A percentile compares a stretch with the other conserved stretches of the same genome.
phyloP scores from a whole-genome alignment of 2,329 filamentous ascomycete genomes.

The Fusarium beomiforme region DNA sequence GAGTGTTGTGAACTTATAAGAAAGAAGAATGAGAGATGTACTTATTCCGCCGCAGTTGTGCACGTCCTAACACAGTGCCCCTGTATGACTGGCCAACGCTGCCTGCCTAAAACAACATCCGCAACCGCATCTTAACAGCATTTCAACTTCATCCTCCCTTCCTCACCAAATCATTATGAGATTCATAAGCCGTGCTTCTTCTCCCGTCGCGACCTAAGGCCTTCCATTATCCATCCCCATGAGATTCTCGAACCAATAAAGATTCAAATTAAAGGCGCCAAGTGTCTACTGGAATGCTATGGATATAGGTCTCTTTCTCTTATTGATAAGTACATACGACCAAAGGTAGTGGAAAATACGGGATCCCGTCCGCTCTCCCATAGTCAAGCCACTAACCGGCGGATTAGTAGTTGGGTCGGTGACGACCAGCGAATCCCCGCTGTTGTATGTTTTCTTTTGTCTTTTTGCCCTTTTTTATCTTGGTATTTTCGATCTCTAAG shows the following conservation, averaged over 20 bases:
- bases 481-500: not conserved
- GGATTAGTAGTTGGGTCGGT: slow-evolving; percentile 2
- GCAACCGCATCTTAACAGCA: not conserved
- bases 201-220: too few relatives aligned
- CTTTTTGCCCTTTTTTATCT: not conserved
- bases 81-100: not conserved
- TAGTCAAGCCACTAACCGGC: slow-evolving; percentile 6
- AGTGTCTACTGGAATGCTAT: not conserved
- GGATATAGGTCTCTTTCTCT: not conserved
- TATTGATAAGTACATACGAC: not conserved
- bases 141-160: not conserved
- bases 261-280: not conserved
- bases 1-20: not conserved
- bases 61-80: not conserved
- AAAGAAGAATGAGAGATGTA: not conserved
- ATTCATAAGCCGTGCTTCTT: not conserved
- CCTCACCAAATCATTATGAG: not conserved
- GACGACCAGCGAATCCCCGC: not conserved
- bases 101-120: not conserved
- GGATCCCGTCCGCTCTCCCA: slow-evolving; percentile 1
- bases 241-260: not conserved
- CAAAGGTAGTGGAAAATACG: slow-evolving; percentile 9
- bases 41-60: not conserved
- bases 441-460: slow-evolving; percentile 2
- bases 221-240: not conserved